Conservation (phyloP, 83 land plant species). For the Isoetes engelmannii region DNA sequence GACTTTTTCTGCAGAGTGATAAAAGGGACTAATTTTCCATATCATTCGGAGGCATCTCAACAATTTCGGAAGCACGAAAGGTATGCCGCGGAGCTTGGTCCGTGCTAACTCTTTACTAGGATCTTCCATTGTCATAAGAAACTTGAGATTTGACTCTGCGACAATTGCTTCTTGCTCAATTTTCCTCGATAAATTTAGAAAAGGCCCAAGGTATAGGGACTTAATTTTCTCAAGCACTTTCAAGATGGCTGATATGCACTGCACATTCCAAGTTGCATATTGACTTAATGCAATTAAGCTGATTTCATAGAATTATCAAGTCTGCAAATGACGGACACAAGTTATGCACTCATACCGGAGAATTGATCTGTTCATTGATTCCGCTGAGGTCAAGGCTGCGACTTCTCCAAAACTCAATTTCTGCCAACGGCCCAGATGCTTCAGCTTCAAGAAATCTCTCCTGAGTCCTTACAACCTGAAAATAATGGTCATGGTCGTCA, state of each 20-base stretch:
- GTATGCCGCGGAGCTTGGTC: conserved; percentile 20
- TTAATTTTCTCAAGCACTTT: conserved; percentile 20
- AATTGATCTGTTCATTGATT: conserved; percentile 23
- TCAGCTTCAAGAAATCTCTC: conserved; percentile 23
- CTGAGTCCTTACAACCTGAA: conserved; percentile 27
- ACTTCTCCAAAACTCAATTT: conserved; percentile 30
- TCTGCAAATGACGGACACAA: background rate
- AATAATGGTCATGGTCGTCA: background rate
- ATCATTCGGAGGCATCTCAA: conserved; percentile 27
- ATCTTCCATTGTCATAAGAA: conserved; percentile 21
- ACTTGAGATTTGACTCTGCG: conserved; percentile 32
- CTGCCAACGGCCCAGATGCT: conserved; percentile 28
- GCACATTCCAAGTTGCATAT: background rate
- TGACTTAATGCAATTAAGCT: too few relatives aligned
- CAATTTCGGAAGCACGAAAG: conserved; percentile 21
- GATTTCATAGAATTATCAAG: background rate
- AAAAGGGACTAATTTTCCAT: conserved; percentile 31
- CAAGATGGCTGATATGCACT: conserved; percentile 18
- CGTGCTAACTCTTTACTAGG: conserved; percentile 22
- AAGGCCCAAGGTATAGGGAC: conserved; percentile 27
- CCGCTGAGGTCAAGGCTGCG: conserved; percentile 28
- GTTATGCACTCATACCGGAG: conserved; percentile 11
- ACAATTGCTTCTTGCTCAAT: conserved; percentile 35
- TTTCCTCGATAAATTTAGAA: conserved; percentile 20
- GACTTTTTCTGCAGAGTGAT: conserved; percentile 30